Evolutionary conservation across 305 asterid genomes (phyloP).

Genomic region (Solanum hybrid): DNA sequence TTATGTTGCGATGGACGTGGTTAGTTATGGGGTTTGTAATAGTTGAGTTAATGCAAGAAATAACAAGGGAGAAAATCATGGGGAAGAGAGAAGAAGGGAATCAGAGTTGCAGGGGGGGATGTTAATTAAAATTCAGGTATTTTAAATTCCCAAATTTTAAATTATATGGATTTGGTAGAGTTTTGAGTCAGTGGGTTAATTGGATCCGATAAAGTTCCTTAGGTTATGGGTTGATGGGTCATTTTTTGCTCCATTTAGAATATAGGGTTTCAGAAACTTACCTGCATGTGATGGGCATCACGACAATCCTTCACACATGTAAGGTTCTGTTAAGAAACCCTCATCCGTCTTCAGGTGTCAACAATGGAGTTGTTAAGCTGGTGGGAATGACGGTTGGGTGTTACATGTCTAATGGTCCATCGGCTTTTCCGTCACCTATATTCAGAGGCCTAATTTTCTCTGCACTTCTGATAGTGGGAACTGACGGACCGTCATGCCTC

Average conservation of each 20-base stretch:
- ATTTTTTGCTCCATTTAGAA: neutral
- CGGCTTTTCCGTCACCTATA: neutral
- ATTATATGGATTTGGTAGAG: neutral
- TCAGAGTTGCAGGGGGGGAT: neutral
- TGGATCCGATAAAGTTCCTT: neutral
- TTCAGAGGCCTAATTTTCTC: neutral
- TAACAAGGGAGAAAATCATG: neutral
- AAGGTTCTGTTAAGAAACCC: neutral
- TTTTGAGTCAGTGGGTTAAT: neutral
- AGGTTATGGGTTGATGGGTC: neutral
- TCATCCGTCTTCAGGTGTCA: neutral
- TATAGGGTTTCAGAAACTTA: neutral
- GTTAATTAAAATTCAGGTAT: neutral
- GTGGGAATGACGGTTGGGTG: neutral
- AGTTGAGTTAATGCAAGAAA: too few relatives aligned
- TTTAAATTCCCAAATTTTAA: neutral
- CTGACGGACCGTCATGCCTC: neutral
- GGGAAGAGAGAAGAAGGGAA: neutral
- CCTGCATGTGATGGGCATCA: neutral
- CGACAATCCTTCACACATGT: neutral
- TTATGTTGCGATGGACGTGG: neutral
- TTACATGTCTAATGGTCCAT: neutral
- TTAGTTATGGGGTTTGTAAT: too few relatives aligned
- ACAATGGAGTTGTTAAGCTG: neutral
- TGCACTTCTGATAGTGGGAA: neutral